A percentile compares a stretch with the other conserved stretches of the same genome.
phyloP scores from a whole-genome alignment of 352 stramenopile species.

The Thalassiosira exigua region DNA sequence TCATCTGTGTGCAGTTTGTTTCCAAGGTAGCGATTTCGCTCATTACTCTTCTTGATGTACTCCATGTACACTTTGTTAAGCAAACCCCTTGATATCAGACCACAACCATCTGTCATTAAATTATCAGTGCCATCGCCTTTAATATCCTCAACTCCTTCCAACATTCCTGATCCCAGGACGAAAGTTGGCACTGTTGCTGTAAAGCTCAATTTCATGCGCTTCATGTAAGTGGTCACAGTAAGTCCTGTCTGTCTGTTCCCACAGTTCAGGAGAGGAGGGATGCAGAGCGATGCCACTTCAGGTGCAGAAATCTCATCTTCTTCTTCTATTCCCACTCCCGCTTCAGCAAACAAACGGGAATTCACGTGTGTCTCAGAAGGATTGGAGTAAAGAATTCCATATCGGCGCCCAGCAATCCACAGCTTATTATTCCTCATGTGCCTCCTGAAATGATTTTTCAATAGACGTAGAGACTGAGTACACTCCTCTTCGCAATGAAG shows the following conservation, averaged over 20 bases:
- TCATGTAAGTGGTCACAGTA: slow-evolving; percentile 25
- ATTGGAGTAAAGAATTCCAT: slow-evolving; percentile 30
- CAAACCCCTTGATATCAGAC: slow-evolving; percentile 29
- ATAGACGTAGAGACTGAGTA: background rate
- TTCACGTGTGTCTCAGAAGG: slow-evolving; percentile 16
- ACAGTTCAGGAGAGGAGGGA: slow-evolving; percentile 11
- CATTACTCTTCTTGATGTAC: slow-evolving; percentile 14
- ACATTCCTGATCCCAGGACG: background rate
- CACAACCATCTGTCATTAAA: slow-evolving; percentile 46
- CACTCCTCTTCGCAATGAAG: slow-evolving; percentile 11
- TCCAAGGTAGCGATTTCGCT: slow-evolving; percentile 7
- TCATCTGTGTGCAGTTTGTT: background rate
- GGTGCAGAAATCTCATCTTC: slow-evolving; percentile 6
- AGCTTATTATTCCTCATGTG: slow-evolving; percentile 17
- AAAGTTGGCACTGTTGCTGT: slow-evolving; percentile 9
- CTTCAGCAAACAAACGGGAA: slow-evolving; percentile 22
- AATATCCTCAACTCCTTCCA: slow-evolving; percentile 16
- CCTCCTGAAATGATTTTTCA: slow-evolving; percentile 5
- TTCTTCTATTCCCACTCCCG: slow-evolving; percentile 13
- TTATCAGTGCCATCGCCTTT: background rate
- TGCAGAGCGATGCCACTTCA: slow-evolving; percentile 10
- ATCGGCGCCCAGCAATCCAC: slow-evolving; percentile 11
- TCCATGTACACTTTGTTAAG: slow-evolving; percentile 36
- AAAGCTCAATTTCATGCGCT: slow-evolving; percentile 24
- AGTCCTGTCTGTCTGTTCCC: background rate